Conservation (phyloP, 805 yeast species). For the Wickerhamiella sorbophila region DNA sequence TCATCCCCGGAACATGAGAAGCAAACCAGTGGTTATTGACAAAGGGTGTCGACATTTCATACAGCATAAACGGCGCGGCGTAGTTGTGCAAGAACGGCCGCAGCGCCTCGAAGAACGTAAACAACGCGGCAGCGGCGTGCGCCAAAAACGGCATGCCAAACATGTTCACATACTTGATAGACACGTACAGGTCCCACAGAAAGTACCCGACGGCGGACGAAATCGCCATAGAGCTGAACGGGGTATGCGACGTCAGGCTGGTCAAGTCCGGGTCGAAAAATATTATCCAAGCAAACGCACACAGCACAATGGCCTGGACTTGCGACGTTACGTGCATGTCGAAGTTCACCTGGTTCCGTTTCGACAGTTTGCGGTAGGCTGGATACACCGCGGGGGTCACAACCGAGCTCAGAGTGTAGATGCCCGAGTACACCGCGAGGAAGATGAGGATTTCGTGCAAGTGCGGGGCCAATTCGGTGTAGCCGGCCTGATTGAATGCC, state of each 20-base stretch:
- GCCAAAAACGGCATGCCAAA: slow-evolving; percentile 73
- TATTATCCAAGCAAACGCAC: slow-evolving; percentile 47
- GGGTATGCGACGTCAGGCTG: slow-evolving; percentile 53
- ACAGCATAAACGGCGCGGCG: slow-evolving; percentile 69
- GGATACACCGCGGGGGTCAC: slow-evolving; percentile 35
- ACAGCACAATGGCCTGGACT: slow-evolving; percentile 62
- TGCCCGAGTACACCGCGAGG: slow-evolving; percentile 41
- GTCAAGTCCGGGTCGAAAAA: slow-evolving; percentile 44
- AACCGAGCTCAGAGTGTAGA: slow-evolving; percentile 40
- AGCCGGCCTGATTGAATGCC: slow-evolving; percentile 14
- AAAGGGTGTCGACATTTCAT: slow-evolving; percentile 87
- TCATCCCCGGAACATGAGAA: slow-evolving; percentile 56
- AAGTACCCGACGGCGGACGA: slow-evolving; percentile 76
- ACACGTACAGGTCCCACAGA: slow-evolving; percentile 73
- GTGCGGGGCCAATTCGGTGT: slow-evolving; percentile 23
- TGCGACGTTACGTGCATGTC: slow-evolving; percentile 85
- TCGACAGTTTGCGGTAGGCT: slow-evolving; percentile 34
- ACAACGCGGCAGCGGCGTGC: slow-evolving; percentile 72
- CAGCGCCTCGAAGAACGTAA: slow-evolving; percentile 51
- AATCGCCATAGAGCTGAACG: slow-evolving; percentile 60
- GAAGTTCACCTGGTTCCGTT: slow-evolving; percentile 49
- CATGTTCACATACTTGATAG: slow-evolving; percentile 43
- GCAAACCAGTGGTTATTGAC: slow-evolving; percentile 91
- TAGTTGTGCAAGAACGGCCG: slow-evolving; percentile 67
- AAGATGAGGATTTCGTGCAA: slow-evolving; percentile 56